These are phyloP conservation scores for Botryotinia narcissicola DNA, from an alignment of 2,329 filamentous ascomycete species.

Conservation along the genomic window DNA sequence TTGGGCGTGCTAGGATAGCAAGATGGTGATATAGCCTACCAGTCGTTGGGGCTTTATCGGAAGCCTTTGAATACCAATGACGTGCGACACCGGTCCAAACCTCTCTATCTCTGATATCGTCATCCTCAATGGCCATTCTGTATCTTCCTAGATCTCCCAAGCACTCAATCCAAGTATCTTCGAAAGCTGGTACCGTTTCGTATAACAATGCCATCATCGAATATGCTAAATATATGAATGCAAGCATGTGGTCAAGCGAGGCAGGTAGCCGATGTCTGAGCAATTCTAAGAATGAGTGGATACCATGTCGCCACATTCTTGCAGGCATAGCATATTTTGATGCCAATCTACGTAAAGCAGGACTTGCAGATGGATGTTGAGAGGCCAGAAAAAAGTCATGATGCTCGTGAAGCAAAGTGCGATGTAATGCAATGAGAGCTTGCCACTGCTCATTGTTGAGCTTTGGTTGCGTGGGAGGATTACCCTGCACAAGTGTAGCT, in stretches of 20 bases:
- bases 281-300: conserved; percentile 79
- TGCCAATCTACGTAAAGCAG: conserved; percentile 64
- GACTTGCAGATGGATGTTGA: conserved; percentile 77
- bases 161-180: conserved; percentile 85
- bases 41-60: conserved; percentile 70
- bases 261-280: conserved; percentile 70
- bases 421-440: conserved; percentile 75
- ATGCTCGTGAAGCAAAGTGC: conserved; percentile 77
- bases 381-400: conserved; percentile 84
- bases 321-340: conserved; percentile 88
- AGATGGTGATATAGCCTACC: conserved; percentile 87
- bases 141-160: conserved; percentile 83
- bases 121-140: conserved; percentile 85
- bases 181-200: conserved; percentile 79
- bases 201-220: conserved; percentile 85
- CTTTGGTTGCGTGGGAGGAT: conserved; percentile 42
- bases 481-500: conserved; percentile 50
- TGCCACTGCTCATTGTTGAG: conserved; percentile 75
- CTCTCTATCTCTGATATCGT: conserved; percentile 68
- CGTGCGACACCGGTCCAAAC: conserved; percentile 77
- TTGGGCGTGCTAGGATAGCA: conserved; percentile 71
- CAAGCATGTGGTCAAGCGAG: conserved; percentile 84
- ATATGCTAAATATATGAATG: conserved; percentile 86
- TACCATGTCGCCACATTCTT: conserved; percentile 90
- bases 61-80: conserved; percentile 68